A percentile compares a stretch with the other conserved stretches of the same genome.
Evolutionary conservation across 2,329 filamentous ascomycete species (phyloP).

Genomic region (Neonectria neomacrospora): DNA sequence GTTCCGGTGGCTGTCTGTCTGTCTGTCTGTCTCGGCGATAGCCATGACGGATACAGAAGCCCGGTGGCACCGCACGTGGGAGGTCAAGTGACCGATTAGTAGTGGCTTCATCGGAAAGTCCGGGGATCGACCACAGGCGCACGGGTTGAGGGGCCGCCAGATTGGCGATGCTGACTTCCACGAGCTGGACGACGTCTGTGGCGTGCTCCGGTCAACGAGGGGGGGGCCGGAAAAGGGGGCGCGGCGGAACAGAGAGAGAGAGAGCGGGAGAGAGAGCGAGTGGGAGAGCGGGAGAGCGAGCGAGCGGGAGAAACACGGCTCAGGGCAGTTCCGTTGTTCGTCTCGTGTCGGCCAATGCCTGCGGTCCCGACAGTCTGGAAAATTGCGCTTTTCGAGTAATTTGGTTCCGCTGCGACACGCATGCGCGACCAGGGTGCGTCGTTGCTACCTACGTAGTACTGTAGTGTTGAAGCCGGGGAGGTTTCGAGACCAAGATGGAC

Average conservation of each 20-base stretch:
- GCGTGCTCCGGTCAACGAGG: conserved; percentile 32
- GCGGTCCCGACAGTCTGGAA: conserved; percentile 51
- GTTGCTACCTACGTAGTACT: no score
- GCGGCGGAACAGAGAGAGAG: background rate
- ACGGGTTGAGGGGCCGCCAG: conserved; percentile 38
- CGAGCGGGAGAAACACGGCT: conserved; percentile 7
- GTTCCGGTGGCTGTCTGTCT: background rate
- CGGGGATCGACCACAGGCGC: conserved; percentile 30
- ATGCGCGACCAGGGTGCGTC: conserved; percentile 34
- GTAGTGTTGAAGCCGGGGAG: conserved; percentile 25
- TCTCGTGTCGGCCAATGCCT: conserved; percentile 40
- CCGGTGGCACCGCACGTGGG: conserved; percentile 33
- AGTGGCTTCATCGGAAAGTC: conserved; percentile 33
- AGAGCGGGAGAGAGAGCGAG: background rate
- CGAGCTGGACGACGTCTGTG: conserved; percentile 10
- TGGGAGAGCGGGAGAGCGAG: background rate
- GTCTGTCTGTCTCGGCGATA: background rate
- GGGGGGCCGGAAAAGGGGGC: conserved; percentile 27
- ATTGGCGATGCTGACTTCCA: conserved; percentile 40
- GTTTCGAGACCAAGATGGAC: conserved; percentile 42
- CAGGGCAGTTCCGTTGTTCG: conserved; percentile 32
- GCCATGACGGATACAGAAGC: background rate
- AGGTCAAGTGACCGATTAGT: conserved; percentile 39
- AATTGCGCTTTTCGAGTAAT: conserved; percentile 49
- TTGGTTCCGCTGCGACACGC: conserved; percentile 43